Percentiles rank a stretch among this genome's conserved stretches.
Evolutionary conservation across 352 stramenopile species (phyloP).

Genomic region (Stramenopiles sp.): DNA sequence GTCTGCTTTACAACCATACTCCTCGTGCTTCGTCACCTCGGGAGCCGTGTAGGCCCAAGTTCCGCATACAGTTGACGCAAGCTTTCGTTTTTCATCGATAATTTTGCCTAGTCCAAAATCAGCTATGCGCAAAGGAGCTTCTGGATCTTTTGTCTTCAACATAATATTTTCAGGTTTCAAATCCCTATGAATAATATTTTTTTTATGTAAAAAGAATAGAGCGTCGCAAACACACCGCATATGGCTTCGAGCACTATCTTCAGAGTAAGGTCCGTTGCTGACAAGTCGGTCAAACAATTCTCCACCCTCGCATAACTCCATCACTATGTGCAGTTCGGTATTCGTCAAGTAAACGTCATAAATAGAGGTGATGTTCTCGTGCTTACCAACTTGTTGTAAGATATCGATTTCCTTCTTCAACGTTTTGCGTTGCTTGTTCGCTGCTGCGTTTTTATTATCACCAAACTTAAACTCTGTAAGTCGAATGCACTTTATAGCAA

Average conservation of each 20-base stretch:
- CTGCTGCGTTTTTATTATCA: neutral
- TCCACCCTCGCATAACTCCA: neutral
- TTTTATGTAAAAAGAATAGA: neutral
- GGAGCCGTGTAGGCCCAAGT: neutral
- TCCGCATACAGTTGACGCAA: neutral
- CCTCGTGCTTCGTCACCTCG: neutral
- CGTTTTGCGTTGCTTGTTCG: neutral
- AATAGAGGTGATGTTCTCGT: neutral
- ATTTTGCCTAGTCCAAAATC: neutral
- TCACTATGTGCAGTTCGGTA: neutral
- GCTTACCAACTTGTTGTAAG: neutral
- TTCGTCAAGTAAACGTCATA: neutral
- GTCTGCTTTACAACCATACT: neutral
- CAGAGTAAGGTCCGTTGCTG: neutral
- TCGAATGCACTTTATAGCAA: neutral
- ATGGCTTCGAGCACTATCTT: neutral
- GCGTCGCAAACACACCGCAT: neutral
- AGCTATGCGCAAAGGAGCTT: neutral
- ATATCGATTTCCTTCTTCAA: neutral
- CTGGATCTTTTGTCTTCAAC: neutral
- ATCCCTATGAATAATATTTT: neutral
- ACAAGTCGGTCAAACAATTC: conserved; percentile 9
- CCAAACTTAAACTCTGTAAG: too few species aligned
- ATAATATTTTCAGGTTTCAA: conserved; percentile 11
- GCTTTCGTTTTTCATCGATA: neutral